Evolutionary conservation across 306 rosid genomes (phyloP), one percentile per base, ranked within the genome.

Genomic region (Medicago lupulina): DNA sequence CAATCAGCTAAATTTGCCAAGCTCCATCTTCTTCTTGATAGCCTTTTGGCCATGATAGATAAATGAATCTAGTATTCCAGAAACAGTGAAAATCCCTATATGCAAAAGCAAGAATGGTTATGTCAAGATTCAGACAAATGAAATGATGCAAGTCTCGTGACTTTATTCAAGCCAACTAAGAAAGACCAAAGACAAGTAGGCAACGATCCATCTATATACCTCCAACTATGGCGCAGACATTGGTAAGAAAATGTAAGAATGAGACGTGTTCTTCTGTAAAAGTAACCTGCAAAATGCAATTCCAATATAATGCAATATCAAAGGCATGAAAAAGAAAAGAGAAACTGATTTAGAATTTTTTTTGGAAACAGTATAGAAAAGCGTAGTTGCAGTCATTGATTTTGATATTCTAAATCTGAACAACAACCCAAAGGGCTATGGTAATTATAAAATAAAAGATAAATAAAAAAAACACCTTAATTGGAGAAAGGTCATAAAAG

Each of bases 401-500:
- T 71, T 23, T 41, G 40, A 39, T 46, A 51, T 38, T 57, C 19
- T 25, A 60, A 31, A 71, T 67, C 57, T 51, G 8, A 65, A 64
- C 4, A 49, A 28, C 31, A 71, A 63, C 4, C 38, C 38, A 34
- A 13, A 50, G 73, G 23, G 38, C 31, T 28, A 28, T 34, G 23
- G 72, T 62, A 51, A 78, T 80, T 15, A 19, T 12, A 39, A 7
- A 63, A 28, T 28, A 28, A 28, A 28, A 28, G 1, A 28, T 3
- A 67, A 51, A 39, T 66, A 44, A 79, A 62, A 57, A 47, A 57
- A 47, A 31, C 76, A 92, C 99, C 97, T 92, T 92, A 78, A 95
- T 95, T 50, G 99, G 99, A 84, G 99, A 95, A 73, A 95, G 99
- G 79, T 95, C 99, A 76, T 95, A 95, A 77, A 92, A 90, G 89